A percentile compares a stretch with the other conserved stretches of the same genome.
Conservation (phyloP, 2,329 filamentous ascomycete genomes). For the Ampelomyces quisqualis region DNA sequence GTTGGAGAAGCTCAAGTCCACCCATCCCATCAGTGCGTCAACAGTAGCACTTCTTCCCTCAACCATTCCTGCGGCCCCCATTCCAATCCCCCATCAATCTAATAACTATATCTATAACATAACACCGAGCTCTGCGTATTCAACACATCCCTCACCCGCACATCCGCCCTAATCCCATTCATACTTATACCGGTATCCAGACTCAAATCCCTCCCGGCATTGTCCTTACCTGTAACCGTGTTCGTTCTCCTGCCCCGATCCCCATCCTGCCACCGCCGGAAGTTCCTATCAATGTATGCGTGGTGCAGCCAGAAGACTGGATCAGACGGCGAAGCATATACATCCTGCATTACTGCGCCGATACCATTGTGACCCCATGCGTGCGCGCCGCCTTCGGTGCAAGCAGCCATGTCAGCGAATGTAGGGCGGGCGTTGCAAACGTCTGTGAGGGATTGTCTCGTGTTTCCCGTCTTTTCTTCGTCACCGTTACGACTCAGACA, state of each 20-base stretch:
- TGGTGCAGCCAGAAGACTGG: conserved; percentile 54
- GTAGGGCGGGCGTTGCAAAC: conserved; percentile 26
- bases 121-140: conserved; percentile 26
- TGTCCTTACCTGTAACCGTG: conserved; percentile 46
- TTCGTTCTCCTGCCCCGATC: conserved; percentile 20
- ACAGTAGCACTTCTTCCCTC: too few species aligned
- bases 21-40: too few species aligned
- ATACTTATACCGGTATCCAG: conserved; percentile 30
- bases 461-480: conserved; percentile 27
- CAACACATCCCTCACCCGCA: conserved; percentile 33
- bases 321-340: conserved; percentile 37
- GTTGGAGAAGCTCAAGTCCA: too few species aligned
- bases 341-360: conserved; percentile 38
- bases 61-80: too few species aligned
- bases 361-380: conserved; percentile 42
- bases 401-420: conserved; percentile 34
- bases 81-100: too few species aligned
- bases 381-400: conserved; percentile 34
- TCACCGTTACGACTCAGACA: conserved; percentile 36
- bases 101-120: conserved; percentile 43
- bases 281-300: conserved; percentile 52
- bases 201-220: conserved; percentile 19
- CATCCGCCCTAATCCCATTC: conserved; percentile 26
- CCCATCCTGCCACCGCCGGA: conserved; percentile 53
- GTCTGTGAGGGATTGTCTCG: conserved; percentile 27